Percentiles rank a stretch among this genome's conserved stretches.
These are phyloP conservation scores for Fusarium sambucinum DNA, from an alignment of 2,329 filamentous ascomycete species.

Conservation along the genomic window DNA sequence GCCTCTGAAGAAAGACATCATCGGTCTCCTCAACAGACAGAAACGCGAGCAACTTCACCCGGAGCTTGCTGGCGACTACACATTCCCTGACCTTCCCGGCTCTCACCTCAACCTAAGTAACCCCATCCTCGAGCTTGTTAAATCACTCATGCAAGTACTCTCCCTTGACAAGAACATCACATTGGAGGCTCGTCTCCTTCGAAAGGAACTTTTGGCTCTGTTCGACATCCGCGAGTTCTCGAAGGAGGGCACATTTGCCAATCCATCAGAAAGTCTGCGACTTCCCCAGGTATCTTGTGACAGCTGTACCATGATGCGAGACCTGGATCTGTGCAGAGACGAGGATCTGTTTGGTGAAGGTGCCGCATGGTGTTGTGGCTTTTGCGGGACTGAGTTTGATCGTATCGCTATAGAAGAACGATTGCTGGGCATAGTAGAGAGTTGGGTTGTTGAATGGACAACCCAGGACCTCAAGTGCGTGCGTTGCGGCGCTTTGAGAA, in stretches of 20 bases:
- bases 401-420: constrained; percentile 86
- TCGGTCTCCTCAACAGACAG: constrained; percentile 83
- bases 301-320: constrained; percentile 88
- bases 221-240: constrained; percentile 97
- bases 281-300: constrained; percentile 85
- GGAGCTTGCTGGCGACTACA: constrained; percentile 87
- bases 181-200: constrained; percentile 86
- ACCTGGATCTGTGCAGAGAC: constrained; percentile 93
- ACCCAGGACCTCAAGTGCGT: constrained; percentile 89
- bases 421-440: constrained; percentile 81
- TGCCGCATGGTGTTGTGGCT: constrained; percentile 78
- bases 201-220: constrained; percentile 87
- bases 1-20: constrained; percentile 89
- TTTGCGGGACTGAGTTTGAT: constrained; percentile 81
- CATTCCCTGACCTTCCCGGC: constrained; percentile 83
- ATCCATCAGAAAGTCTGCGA: constrained; percentile 81
- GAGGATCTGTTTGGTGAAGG: constrained; percentile 73
- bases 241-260: constrained; percentile 85
- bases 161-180: constrained; percentile 91
- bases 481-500: constrained; percentile 76
- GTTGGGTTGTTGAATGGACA: constrained; percentile 81
- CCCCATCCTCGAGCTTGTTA: constrained; percentile 90
- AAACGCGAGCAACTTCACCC: constrained; percentile 90
- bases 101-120: constrained; percentile 69
- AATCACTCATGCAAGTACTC: constrained; percentile 91